Base-by-base conservation (phyloP, 2,329 filamentous ascomycete species). In the Didymella arachidicola region DNA sequence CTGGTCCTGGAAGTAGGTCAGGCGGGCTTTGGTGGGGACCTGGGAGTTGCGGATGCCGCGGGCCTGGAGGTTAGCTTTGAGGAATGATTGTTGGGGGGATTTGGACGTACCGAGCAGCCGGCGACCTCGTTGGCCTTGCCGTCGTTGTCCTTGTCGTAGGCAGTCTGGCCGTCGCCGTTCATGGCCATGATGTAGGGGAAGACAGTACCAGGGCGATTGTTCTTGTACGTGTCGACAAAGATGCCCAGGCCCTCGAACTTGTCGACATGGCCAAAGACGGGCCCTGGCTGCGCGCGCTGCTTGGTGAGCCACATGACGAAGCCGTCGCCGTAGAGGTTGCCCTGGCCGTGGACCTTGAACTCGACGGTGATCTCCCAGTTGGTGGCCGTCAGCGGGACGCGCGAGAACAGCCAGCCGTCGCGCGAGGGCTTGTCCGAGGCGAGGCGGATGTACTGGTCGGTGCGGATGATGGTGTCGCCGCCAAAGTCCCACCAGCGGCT, bases 171-270 rank as follows among this genome's bases (percentile, higher is more conserved):
- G 77, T 99, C 95, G 60, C 95, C 95, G 67, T 93, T 84, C 95
- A 98, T 98, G 63, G 93, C 94, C 93, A 98, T 97, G 72, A 99
- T 90, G 75, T 97, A 97, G 49, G 95, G 95, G 80, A 99, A 99
- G 45, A 97, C 91, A 41, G 92, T 90, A 42, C 95, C 95, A 0
- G 95, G 94, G 14, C 95, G 88, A 82, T 97, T 97, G 83, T 99
- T 99, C 87, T 99, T 99, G 85, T 99, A 99, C 43, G 95, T 99
- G 77, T 99, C 95, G 80, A 99, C 87, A 82, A 97, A 98, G 78
- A 99, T 85, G 53, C 93, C 95, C 45, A 99, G 85, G 4, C 95
- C 95, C 77, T 99, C 94, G 70, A 98, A 99, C 64, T 87, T 87
- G 80, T 99, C 94, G 29, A 85, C 83, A 67, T 89, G 89, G 49